phyloP scores from a whole-genome alignment of 2,329 filamentous ascomycete genomes.

The Biscogniauxia sp. region DNA sequence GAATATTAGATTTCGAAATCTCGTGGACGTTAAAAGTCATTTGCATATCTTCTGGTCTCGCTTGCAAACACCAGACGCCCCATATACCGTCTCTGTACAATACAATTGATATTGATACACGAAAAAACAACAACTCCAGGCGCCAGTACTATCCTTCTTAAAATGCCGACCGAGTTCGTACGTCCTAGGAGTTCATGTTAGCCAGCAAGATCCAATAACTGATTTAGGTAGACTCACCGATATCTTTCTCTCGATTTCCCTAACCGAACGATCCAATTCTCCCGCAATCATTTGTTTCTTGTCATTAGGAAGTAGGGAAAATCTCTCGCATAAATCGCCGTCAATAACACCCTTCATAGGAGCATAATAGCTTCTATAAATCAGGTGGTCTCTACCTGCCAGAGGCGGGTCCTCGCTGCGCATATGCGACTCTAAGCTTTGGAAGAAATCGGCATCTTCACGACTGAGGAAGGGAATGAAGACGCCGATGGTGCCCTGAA shows the following conservation, averaged over 20 bases:
- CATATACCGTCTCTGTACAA: conserved; percentile 12
- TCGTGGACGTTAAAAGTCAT: conserved; percentile 1
- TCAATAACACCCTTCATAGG: conserved; percentile 97
- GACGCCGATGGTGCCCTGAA: conserved; percentile 92
- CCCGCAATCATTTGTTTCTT: conserved; percentile 94
- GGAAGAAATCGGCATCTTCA: conserved; percentile 97
- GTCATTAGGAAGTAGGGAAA: conserved; percentile 76
- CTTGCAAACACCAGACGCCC: conserved; percentile 4
- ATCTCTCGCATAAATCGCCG: conserved; percentile 93
- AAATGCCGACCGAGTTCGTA: conserved; percentile 59
- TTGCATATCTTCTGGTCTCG: neutral
- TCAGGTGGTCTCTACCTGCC: conserved; percentile 89
- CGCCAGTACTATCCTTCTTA: conserved; percentile 34
- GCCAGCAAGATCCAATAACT: conserved; percentile 1
- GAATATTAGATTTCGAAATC: neutral
- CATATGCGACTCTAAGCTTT: conserved; percentile 85
- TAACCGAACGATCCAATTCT: conserved; percentile 84
- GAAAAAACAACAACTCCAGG: conserved; percentile 9
- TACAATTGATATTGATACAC: conserved; percentile 8
- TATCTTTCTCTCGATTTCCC: conserved; percentile 96
- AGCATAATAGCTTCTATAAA: conserved; percentile 93
- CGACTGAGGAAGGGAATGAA: conserved; percentile 88
- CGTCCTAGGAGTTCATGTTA: conserved; percentile 42
- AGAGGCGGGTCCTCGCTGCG: conserved; percentile 83
- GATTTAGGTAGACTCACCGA: conserved; percentile 49